Conservation (phyloP, 176 grass and related monocot species). For the Carex littledalei region DNA sequence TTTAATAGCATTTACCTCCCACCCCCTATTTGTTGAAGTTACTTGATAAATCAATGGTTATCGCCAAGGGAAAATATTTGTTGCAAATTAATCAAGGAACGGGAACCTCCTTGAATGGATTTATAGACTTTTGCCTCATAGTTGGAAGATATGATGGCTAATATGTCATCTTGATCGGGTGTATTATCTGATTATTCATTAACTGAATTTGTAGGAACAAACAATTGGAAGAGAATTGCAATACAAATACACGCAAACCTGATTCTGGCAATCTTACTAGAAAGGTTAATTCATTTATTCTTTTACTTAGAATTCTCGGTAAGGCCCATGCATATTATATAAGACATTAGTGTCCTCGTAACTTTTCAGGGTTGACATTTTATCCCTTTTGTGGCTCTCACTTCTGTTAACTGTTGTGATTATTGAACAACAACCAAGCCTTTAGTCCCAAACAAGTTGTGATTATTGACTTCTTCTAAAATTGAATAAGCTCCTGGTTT, state of each 20-base stretch:
- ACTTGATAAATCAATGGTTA: not conserved
- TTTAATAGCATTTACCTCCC: not conserved
- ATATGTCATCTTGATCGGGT: not conserved
- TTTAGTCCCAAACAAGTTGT: not conserved
- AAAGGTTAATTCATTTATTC: constrained; percentile 43
- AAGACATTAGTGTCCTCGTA: not conserved
- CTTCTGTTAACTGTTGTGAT: not conserved
- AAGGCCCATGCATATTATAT: not conserved
- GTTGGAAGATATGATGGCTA: not conserved
- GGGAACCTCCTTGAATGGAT: not conserved
- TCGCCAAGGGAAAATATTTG: not conserved
- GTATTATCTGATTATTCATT: not conserved
- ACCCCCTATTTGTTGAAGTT: not conserved
- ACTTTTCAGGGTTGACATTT: not conserved
- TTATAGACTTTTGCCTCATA: not conserved
- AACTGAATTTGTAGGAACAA: constrained; percentile 44
- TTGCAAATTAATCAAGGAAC: not conserved
- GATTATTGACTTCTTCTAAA: not conserved
- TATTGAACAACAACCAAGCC: not conserved
- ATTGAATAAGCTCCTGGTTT: not conserved
- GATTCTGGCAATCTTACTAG: constrained; percentile 28
- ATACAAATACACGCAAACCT: constrained; percentile 10
- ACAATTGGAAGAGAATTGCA: constrained; percentile 33
- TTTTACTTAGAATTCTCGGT: not conserved
- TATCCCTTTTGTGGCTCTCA: not conserved